These are phyloP conservation scores for Zygosaccharomyces gambellarensis DNA, from an alignment of 805 yeast genomes.

Conservation along the genomic window DNA sequence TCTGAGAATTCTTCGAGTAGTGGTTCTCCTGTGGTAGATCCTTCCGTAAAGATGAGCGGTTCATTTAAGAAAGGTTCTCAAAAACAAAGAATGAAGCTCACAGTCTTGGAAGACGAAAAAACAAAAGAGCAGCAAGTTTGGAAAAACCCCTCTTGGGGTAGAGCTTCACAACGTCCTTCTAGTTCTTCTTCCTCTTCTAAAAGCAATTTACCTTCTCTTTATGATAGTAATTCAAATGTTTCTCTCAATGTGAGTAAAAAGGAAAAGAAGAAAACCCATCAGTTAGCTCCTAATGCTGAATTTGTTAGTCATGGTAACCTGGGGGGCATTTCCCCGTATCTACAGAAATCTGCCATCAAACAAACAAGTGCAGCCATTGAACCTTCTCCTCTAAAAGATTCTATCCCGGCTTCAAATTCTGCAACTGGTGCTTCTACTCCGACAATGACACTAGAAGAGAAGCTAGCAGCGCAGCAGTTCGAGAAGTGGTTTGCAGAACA, in stretches of 20 bases:
- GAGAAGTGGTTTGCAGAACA: constrained; percentile 87
- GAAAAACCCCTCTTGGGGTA: constrained; percentile 26
- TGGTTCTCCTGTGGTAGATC: constrained; percentile 1
- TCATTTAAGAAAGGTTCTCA: constrained; percentile 29
- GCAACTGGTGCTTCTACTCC: neutral
- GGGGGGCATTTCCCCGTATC: constrained; percentile 19
- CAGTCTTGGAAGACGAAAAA: constrained; percentile 4
- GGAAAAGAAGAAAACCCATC: constrained; percentile 8
- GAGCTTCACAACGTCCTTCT: constrained; percentile 4
- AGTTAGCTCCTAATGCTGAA: constrained; percentile 13
- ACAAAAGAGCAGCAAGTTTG: neutral
- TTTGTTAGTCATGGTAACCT: constrained; percentile 24
- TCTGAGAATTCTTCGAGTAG: neutral
- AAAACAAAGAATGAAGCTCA: constrained; percentile 24
- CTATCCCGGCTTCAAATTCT: neutral
- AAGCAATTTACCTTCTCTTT: constrained; percentile 22
- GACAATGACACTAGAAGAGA: constrained; percentile 53
- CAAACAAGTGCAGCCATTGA: neutral
- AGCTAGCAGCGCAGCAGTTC: constrained; percentile 78
- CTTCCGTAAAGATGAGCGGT: constrained; percentile 13
- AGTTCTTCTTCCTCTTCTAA: constrained; percentile 3
- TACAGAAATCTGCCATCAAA: constrained; percentile 5
- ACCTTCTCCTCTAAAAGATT: neutral
- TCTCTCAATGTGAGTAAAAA: constrained; percentile 9
- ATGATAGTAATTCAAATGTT: constrained; percentile 10